Evolutionary conservation across 2,329 filamentous ascomycete genomes (phyloP).

Genomic region (Blastomyces silverae): DNA sequence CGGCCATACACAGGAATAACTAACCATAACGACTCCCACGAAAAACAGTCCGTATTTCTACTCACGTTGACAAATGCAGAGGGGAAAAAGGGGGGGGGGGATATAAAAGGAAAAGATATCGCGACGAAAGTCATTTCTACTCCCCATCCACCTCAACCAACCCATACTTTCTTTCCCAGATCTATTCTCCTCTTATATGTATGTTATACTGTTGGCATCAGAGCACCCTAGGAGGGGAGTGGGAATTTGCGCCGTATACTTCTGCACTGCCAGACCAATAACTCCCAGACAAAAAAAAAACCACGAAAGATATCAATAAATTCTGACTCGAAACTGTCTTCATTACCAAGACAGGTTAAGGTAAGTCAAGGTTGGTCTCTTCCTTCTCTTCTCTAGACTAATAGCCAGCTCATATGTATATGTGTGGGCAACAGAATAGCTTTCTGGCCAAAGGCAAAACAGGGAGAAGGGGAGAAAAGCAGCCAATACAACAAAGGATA

Average conservation of each 20-base stretch:
- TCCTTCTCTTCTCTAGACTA: background rate
- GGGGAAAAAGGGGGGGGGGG: too few species aligned
- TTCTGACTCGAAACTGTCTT: background rate
- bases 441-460: background rate
- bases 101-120: background rate
- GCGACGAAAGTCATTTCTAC: background rate
- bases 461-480: background rate
- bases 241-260: background rate
- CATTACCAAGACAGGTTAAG: background rate
- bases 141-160: background rate
- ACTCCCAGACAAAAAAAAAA: too few species aligned
- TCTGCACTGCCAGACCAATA: background rate
- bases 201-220: too few species aligned
- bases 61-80: too few species aligned
- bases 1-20: too few species aligned
- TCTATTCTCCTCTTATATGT: background rate
- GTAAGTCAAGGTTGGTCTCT: background rate
- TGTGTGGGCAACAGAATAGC: background rate
- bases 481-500: constrained; percentile 8
- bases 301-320: too few species aligned
- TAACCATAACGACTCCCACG: too few species aligned
- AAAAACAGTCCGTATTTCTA: too few species aligned
- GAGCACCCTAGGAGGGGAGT: too few species aligned
- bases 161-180: background rate
- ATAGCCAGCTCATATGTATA: background rate